Conservation (phyloP, 768 basidiomycete genomes). For the Termitomyces sp. region DNA sequence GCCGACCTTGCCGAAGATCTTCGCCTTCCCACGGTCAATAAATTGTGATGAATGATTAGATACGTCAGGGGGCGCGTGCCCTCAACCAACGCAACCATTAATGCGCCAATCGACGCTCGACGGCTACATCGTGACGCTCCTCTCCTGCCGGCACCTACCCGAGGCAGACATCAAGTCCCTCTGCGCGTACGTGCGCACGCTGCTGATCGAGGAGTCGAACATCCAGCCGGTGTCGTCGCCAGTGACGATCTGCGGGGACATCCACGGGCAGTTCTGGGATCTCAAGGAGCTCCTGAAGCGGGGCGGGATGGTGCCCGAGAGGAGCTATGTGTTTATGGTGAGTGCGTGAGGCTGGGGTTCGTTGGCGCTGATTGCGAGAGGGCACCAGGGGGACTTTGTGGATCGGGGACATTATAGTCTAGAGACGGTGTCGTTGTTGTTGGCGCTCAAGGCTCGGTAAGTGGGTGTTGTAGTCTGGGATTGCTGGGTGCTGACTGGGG, state of each 20-base stretch:
- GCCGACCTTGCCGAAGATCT: too few species aligned
- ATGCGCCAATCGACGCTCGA: conserved; percentile 41
- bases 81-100: not conserved
- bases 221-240: conserved; percentile 95
- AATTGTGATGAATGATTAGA: not conserved
- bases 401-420: conserved; percentile 95
- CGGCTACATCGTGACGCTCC: conserved; percentile 87
- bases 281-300: conserved; percentile 83
- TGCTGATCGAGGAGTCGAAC: conserved; percentile 94
- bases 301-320: conserved; percentile 79
- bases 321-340: conserved; percentile 96
- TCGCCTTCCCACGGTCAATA: not conserved
- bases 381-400: conserved; percentile 87
- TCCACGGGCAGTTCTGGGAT: conserved; percentile 98
- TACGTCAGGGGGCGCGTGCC: not conserved
- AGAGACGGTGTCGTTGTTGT: conserved; percentile 86
- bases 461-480: conserved; percentile 5
- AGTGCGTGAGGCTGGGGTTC: conserved; percentile 40
- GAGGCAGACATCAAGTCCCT: conserved; percentile 92
- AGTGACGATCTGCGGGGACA: conserved; percentile 93
- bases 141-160: conserved; percentile 79
- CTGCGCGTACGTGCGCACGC: conserved; percentile 82
- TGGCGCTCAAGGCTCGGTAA: conserved; percentile 86
- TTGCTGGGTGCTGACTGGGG: not conserved
- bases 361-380: conserved; percentile 6